Evolutionary conservation across 768 basidiomycete genomes (phyloP), one percentile per base, ranked within the genome.

Genomic region (Pleurotus salmoneostramineus): DNA sequence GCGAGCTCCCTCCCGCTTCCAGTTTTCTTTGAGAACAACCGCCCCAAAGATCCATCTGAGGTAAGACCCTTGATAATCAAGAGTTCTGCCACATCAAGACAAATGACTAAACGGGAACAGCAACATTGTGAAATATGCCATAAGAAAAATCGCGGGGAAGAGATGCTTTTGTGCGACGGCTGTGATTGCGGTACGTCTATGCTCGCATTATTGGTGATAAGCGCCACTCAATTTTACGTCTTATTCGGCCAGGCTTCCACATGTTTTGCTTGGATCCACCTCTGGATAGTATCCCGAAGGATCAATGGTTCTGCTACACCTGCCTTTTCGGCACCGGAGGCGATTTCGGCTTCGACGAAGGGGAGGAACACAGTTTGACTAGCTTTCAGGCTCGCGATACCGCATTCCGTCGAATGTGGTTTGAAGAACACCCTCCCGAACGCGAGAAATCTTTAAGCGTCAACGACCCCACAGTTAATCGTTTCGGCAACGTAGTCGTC

Each of bases 331-430:
- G 87, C 40, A 95, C 93, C 0, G 95, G 96, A 8, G 91, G 91
- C 52, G 97, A 98, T 72, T 99, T 92, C 65, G 97, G 97, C 33
- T 99, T 98, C 66, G 97, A 98, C 65, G 95, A 98, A 66, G 97
- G 97, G 42, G 89, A 98, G 72, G 96, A 98, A 63, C 97, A 99
- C 70, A 85, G 86, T 60, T 80, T 99, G 40, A 82, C 90, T 31
- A 93, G 86, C 65, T 98, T 98, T 73, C 93, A 95, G 65, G 90
- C 89, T 46, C 84, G 95, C 36, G 97, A 97, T 66, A 77, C 80
- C 21, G 93, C 91, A 64, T 99, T 99, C 72, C 84, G 93, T 59
- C 81, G 85, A 52, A 75, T 87, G 60, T 99, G 95, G 95, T 96
- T 95, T 71, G 78, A 86, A 58, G 77, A 82, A 3, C 94, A 95